Percentiles rank a stretch among this genome's conserved stretches.
These are phyloP conservation scores for Vaucheria bursata DNA, from an alignment of 352 stramenopile species.

Conservation along the genomic window DNA sequence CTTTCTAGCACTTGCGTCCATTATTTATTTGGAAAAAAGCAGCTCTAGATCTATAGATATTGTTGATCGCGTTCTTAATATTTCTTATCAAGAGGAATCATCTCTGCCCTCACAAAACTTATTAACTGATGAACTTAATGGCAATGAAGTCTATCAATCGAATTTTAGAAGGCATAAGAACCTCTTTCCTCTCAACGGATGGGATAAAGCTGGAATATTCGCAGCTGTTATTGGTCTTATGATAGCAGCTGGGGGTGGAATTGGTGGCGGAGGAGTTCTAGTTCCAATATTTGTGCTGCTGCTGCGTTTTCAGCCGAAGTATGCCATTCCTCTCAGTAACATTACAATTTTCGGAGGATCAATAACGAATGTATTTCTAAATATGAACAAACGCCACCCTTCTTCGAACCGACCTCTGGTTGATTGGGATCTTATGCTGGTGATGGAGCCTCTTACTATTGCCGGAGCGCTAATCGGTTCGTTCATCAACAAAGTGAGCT, in stretches of 20 bases:
- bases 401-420: conserved; percentile 79
- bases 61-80: too few species aligned
- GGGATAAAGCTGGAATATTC: conserved; percentile 18
- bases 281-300: conserved; percentile 91
- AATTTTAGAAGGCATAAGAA: too few species aligned
- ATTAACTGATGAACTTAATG: too few species aligned
- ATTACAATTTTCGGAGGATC: conserved; percentile 90
- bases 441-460: conserved; percentile 85
- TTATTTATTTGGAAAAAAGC: too few species aligned
- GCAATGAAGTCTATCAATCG: too few species aligned
- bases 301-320: conserved; percentile 80
- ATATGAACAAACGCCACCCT: conserved; percentile 78
- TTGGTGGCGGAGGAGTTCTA: conserved; percentile 78
- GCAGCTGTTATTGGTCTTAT: conserved; percentile 17
- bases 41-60: too few species aligned
- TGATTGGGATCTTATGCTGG: conserved; percentile 86
- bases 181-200: background rate
- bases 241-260: conserved; percentile 31
- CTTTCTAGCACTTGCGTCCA: too few species aligned
- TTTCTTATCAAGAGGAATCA: too few species aligned
- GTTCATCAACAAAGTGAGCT: conserved; percentile 79
- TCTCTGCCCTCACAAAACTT: too few species aligned
- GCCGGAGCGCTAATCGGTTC: conserved; percentile 7
- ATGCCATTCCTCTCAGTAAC: conserved; percentile 89
- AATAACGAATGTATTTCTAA: conserved; percentile 81